Evolutionary conservation across 495 filamentous ascomycete species (phyloP).

Genomic region (Penicillium subrubescens): DNA sequence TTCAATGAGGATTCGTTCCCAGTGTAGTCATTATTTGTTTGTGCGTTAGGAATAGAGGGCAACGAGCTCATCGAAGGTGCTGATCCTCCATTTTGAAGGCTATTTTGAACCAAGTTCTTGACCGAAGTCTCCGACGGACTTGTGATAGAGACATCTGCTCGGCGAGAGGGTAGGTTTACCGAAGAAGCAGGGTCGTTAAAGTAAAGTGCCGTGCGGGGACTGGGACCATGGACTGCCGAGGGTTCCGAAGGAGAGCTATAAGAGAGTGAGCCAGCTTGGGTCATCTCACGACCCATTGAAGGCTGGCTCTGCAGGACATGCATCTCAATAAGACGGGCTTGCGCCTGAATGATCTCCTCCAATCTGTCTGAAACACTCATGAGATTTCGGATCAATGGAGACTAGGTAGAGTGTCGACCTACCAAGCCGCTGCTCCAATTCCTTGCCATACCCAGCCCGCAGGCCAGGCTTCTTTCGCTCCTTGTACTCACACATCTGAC

Average conservation of each 20-base stretch:
- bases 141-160: slow-evolving; percentile 36
- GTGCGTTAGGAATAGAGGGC: slow-evolving; percentile 24
- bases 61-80: slow-evolving; percentile 24
- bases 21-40: slow-evolving; percentile 35
- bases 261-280: slow-evolving; percentile 32
- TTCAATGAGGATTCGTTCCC: slow-evolving; percentile 51
- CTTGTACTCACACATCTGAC: slow-evolving; percentile 77
- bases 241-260: slow-evolving; percentile 50
- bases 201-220: slow-evolving; percentile 39
- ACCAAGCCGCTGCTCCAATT: slow-evolving; percentile 78
- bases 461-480: slow-evolving; percentile 84
- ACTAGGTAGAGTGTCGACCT: slow-evolving; percentile 7
- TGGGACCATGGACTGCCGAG: slow-evolving; percentile 40
- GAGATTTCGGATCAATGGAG: slow-evolving; percentile 3
- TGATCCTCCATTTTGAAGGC: slow-evolving; percentile 26
- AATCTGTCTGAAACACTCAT: slow-evolving; percentile 40
- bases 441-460: slow-evolving; percentile 82
- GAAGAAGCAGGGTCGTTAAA: slow-evolving; percentile 40
- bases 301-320: slow-evolving; percentile 47
- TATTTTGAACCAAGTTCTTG: slow-evolving; percentile 30
- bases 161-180: slow-evolving; percentile 29
- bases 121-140: slow-evolving; percentile 42
- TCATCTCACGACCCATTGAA: slow-evolving; percentile 25
- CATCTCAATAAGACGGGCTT: slow-evolving; percentile 51
- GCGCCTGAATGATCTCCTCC: slow-evolving; percentile 49